A percentile compares a stretch with the other conserved stretches of the same genome.
Conservation (phyloP, 257 asterid genomes). For the Solanum ahanhuiri region DNA sequence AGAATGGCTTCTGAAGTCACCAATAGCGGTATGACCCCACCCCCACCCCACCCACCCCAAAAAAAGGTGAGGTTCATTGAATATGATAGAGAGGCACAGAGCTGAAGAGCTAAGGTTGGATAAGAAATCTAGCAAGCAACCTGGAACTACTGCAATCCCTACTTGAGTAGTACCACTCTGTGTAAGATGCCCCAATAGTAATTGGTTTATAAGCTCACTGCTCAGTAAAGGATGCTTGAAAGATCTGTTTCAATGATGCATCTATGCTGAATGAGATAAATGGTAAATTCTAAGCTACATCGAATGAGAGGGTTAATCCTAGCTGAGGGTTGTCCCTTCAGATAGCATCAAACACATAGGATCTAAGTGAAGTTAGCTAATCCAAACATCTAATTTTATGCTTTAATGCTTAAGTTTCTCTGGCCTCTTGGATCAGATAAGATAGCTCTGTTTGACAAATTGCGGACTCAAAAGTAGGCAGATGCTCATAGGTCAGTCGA, state of each 20-base stretch:
- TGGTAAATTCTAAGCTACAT: neutral
- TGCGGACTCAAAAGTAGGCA: neutral
- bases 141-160: neutral
- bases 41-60: neutral
- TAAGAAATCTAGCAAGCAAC: neutral
- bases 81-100: neutral
- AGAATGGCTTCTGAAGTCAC: neutral
- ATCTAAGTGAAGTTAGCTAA: neutral
- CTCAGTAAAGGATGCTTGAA: neutral
- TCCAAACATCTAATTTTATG: neutral
- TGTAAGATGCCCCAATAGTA: neutral
- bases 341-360: neutral
- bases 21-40: neutral
- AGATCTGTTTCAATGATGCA: neutral
- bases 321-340: neutral
- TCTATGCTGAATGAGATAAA: neutral
- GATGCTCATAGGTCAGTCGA: neutral
- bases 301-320: neutral
- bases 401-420: neutral
- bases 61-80: neutral
- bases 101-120: neutral
- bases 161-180: neutral
- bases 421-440: neutral
- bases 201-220: neutral
- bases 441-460: neutral